Evolutionary conservation across 768 basidiomycete species (phyloP), one percentile per base, ranked within the genome.

Genomic region (Boletellus sp.): DNA sequence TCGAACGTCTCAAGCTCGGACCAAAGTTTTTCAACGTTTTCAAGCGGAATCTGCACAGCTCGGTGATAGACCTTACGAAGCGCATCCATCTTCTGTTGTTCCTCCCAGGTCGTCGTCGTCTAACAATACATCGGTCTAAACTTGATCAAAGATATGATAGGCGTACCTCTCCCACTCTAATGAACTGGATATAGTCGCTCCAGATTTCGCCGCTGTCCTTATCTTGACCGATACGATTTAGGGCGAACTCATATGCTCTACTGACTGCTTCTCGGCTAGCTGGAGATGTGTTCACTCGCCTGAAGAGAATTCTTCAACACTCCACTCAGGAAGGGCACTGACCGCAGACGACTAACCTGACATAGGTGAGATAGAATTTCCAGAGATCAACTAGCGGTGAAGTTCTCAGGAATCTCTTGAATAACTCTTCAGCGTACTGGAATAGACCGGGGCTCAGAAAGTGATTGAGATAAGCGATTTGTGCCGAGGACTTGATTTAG

Each of bases 1-100:
- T 99, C 95, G 61, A 96, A 98, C 0, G 86, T 73, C 68, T 97
- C 93, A 53, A 92, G 86, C 46, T 96, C 93, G 59, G 87, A 83
- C 96, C 96, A 99, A 17, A 99, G 75, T 34, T 76, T 76, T 64
- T 97, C 94, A 59, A 97, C 83, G 61, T 94, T 94, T 65, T 93
- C 89, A 58, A 98, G 78, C 0, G 96, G 96, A 28, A 96, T 91
- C 63, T 92, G 90, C 19, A 98, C 88, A 3, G 92, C 95, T 44
- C 91, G 84, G 62, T 94, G 91, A 70, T 96, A 96, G 1, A 90
- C 85, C 65, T 90, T 91, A 51, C 96, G 83, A 4, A 98, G 74
- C 2, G 84, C 80, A 57, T 96, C 95, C 87, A 93, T 94, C 66
- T 93, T 92, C 63, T 95, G 91, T 60, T 94, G 90, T 56, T 88